A percentile compares a stretch with the other conserved stretches of the same genome.
phyloP scores from a whole-genome alignment of 768 basidiomycete genomes.

The Mycena latifolia region DNA sequence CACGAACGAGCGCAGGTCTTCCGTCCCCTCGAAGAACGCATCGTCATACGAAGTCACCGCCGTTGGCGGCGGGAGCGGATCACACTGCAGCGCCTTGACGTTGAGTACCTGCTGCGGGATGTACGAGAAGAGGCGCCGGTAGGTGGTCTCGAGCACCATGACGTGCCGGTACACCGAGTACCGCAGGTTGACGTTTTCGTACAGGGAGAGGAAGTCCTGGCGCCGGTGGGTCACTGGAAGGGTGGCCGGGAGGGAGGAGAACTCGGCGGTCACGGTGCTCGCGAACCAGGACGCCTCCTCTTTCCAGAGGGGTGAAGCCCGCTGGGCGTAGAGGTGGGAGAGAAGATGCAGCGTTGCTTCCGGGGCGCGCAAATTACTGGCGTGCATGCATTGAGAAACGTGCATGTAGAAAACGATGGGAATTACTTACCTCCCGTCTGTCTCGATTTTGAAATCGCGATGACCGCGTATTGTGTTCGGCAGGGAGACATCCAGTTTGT shows the following conservation, averaged over 20 bases:
- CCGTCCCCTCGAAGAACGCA: constrained; percentile 78
- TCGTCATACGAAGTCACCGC: constrained; percentile 73
- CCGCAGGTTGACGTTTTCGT: constrained; percentile 54
- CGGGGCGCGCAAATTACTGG: constrained; percentile 54
- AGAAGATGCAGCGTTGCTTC: constrained; percentile 78
- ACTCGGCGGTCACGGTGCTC: constrained; percentile 60
- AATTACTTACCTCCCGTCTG: constrained; percentile 69
- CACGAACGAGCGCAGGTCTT: constrained; percentile 60
- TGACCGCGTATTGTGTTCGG: constrained; percentile 69
- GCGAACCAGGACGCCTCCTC: constrained; percentile 79
- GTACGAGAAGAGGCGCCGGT: constrained; percentile 75
- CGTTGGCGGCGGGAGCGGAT: constrained; percentile 85
- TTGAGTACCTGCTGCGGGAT: constrained; percentile 70
- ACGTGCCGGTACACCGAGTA: constrained; percentile 81
- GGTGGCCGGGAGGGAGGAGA: constrained; percentile 51
- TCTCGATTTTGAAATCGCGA: constrained; percentile 76
- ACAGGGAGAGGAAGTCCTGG: constrained; percentile 52
- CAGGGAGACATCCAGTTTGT: constrained; percentile 83
- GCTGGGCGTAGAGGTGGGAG: constrained; percentile 88
- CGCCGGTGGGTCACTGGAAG: constrained; percentile 50
- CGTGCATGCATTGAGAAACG: constrained; percentile 7
- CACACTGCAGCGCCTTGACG: constrained; percentile 76
- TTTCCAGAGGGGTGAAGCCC: constrained; percentile 88
- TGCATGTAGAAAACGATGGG: background rate
- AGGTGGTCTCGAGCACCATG: constrained; percentile 75